Evolutionary conservation across 192 early-diverging fungal genomes (phyloP).

Genomic region (Podila verticillata): DNA sequence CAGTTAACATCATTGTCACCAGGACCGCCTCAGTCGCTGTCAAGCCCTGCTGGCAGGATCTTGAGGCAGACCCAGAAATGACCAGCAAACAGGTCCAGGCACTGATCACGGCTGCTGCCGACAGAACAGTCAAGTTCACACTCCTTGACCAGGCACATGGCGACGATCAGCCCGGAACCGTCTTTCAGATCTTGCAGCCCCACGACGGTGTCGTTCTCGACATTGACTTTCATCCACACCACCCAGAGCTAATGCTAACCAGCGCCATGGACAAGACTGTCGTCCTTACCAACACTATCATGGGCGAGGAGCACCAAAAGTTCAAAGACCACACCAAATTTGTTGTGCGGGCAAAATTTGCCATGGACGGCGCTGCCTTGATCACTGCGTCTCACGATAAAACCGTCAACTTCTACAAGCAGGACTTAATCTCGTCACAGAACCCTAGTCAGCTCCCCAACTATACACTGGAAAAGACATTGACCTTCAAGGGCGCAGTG

Average conservation of each 20-base stretch:
- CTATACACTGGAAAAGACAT: slow-evolving; percentile 53
- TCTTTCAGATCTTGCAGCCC: slow-evolving; percentile 53
- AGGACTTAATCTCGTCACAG: not conserved
- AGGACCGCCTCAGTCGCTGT: slow-evolving; percentile 38
- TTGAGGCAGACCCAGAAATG: slow-evolving; percentile 23
- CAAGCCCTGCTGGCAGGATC: slow-evolving; percentile 30
- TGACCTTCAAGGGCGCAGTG: slow-evolving; percentile 65
- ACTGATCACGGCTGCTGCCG: slow-evolving; percentile 64
- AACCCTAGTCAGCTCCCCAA: slow-evolving; percentile 1
- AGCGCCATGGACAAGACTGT: slow-evolving; percentile 63
- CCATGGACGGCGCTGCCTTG: slow-evolving; percentile 63
- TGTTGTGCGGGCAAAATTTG: slow-evolving; percentile 70
- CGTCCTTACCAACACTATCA: slow-evolving; percentile 55
- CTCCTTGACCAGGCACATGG: slow-evolving; percentile 52
- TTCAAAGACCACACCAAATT: slow-evolving; percentile 80
- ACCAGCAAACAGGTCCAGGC: slow-evolving; percentile 32
- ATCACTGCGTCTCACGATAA: slow-evolving; percentile 78
- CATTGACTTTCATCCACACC: slow-evolving; percentile 70
- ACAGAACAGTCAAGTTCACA: slow-evolving; percentile 69
- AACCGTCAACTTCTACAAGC: slow-evolving; percentile 69
- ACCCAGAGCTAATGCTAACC: slow-evolving; percentile 58
- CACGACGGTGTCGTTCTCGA: slow-evolving; percentile 70
- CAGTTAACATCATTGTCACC: slow-evolving; percentile 66
- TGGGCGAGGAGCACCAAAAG: slow-evolving; percentile 57
- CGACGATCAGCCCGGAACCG: slow-evolving; percentile 42